Evolutionary conservation across 768 basidiomycete species (phyloP), one percentile per base, ranked within the genome.

Genomic region (Kwoniella bestiolae): DNA sequence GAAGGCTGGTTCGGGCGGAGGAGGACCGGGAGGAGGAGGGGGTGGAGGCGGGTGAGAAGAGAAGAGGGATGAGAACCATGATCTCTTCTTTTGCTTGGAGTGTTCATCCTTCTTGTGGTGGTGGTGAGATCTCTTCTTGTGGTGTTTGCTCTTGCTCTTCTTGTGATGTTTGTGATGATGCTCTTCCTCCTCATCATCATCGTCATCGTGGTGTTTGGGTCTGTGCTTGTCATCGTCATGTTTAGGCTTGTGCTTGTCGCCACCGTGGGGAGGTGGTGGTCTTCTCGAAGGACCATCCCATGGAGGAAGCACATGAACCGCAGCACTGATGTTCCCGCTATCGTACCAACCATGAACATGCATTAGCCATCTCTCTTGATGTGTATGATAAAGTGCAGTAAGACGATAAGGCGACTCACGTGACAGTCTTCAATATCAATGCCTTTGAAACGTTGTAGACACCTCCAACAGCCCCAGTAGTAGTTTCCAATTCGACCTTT

Each of bases 321-420:
- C 51, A 3, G 72, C 76, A 31, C 71, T 64, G 47, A 77, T 71
- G 52, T 77, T 66, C 3, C 75, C 75, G n/a, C 56, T 65, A 31
- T 9, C n/a, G n/a, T n/a, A n/a, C n/a, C n/a, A n/a, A n/a, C 7
- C 18, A 18, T 26, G 3, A 2, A 44, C 6, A 16, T 18, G 16
- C 51, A 55, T 16, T 28, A 34, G n/a, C 29, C 29, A 28, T n/a
- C 9, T 7, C 11, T 18, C 31, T n/a, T 25, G 21, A 14, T n/a
- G 32, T 35, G 41, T 26, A n/a, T n/a, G n/a, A n/a, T n/a, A n/a
- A n/a, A n/a, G n/a, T n/a, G n/a, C n/a, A 7, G 14, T 38, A 16
- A 38, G 35, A 11, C 26, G 23, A 26, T 21, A 12, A 16, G 26
- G 5, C 1, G 11, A 60, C 63, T 21, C 31, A 60, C 56, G 71